These are phyloP conservation scores for Colletotrichum eleusines DNA, from an alignment of 2,329 filamentous ascomycete genomes.

Conservation along the genomic window DNA sequence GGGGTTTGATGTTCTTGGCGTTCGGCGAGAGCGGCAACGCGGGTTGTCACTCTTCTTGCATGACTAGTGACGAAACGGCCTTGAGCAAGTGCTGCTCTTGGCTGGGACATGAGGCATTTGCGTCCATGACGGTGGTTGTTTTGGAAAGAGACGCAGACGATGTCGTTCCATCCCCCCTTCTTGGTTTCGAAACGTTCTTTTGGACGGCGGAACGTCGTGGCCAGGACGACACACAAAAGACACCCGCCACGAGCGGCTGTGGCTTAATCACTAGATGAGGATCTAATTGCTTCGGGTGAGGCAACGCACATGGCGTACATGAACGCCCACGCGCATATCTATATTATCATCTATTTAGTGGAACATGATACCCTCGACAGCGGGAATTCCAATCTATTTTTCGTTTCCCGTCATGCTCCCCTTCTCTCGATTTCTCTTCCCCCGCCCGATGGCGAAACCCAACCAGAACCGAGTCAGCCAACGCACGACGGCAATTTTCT, in stretches of 20 bases:
- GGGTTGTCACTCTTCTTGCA: neutral
- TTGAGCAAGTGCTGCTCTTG: constrained; percentile 40
- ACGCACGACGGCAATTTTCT: neutral
- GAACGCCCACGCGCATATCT: neutral
- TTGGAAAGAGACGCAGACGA: neutral
- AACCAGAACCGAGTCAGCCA: neutral
- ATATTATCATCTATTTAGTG: neutral
- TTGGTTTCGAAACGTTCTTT: neutral
- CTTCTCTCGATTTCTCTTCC: too few relatives aligned
- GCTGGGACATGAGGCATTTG: constrained; percentile 2
- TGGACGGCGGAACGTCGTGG: neutral
- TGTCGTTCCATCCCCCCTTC: neutral
- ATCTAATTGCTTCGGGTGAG: neutral
- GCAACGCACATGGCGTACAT: neutral
- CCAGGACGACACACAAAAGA: neutral
- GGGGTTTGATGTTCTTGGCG: constrained; percentile 16
- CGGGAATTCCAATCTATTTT: neutral
- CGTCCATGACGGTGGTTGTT: neutral
- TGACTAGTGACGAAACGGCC: constrained; percentile 15
- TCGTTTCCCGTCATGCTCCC: neutral
- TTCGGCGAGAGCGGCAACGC: neutral
- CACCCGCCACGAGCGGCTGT: neutral
- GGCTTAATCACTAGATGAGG: neutral
- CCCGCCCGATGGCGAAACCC: neutral
- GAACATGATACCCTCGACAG: neutral